A percentile compares a stretch with the other conserved stretches of the same genome.
Evolutionary conservation across 495 filamentous ascomycete species (phyloP).

Genomic region (Neurospora terricola): DNA sequence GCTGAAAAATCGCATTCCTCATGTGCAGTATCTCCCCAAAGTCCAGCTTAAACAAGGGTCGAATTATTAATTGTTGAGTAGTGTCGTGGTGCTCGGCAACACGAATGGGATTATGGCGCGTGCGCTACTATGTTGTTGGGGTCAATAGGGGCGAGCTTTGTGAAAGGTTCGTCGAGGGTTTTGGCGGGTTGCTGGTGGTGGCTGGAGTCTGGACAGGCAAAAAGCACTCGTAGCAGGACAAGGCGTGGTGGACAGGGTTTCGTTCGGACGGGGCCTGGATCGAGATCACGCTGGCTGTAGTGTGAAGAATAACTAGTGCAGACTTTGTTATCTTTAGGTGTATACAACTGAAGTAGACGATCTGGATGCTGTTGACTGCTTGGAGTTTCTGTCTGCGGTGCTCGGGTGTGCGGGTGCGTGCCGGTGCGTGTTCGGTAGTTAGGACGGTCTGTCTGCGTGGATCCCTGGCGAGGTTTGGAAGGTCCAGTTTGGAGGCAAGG

Average conservation of each 20-base stretch:
- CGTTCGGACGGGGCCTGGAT: background rate
- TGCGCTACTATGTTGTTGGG: background rate
- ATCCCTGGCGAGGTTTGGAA: background rate
- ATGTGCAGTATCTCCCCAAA: background rate
- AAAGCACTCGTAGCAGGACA: background rate
- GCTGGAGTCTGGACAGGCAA: background rate
- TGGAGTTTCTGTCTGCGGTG: background rate
- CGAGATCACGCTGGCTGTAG: background rate
- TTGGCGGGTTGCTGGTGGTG: background rate
- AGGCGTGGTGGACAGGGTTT: background rate
- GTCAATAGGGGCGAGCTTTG: background rate
- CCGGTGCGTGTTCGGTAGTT: background rate
- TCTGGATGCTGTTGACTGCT: background rate
- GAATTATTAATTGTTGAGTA: background rate
- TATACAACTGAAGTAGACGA: background rate
- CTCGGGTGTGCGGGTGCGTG: background rate
- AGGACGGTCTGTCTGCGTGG: background rate
- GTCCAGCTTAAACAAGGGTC: background rate
- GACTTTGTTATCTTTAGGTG: background rate
- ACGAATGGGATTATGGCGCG: background rate
- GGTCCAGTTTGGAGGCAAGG: background rate
- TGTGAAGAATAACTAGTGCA: background rate
- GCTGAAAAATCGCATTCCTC: slow-evolving; percentile 1
- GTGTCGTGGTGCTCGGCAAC: background rate
- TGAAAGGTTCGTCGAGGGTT: background rate